Evolutionary conservation across 306 rosid species (phyloP), one percentile per base, ranked within the genome.

Genomic region (Rosa persica): DNA sequence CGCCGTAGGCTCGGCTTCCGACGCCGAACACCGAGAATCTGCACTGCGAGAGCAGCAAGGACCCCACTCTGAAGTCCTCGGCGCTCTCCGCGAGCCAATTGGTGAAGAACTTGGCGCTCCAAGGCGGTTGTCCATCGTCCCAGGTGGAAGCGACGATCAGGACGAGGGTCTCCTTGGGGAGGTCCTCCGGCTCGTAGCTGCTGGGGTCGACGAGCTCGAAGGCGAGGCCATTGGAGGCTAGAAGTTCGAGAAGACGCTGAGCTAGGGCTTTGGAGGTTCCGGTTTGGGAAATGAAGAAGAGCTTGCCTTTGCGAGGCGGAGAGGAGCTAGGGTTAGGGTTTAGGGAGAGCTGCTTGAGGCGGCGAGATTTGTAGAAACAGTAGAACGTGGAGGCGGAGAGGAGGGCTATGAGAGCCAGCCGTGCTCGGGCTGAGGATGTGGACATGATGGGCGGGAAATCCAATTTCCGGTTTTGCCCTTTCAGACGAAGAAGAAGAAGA

Each of bases 61-160:
- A 92, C 12, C 98, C 99, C 38, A 90, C 98, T 66, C 98, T 74
- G 44, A 95, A 95, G 60, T 95, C 99, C 27, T 86, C 86, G 22
- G 93, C 86, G 66, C 97, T 90, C 72, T 95, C 98, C 0, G 93
- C 85, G 8, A 95, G 97, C 98, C 99, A 95, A 55, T 87, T 75
- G 36, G 93, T 84, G 75, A 95, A 89, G 86, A 95, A 95, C 46
- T 82, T 72, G 27, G 86, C 86, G 22, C 20, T 80, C 6, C 82
- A 23, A 11, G 99, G 96, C 0, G 99, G 90, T 6, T 83, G 83
- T 4, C 97, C 99, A 43, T 93, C 86, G 64, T 95, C 96, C 99
- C 99, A 93, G 6, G 99, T 93, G 25, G 99, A 95, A 30, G 97
- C 94, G 16, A 95, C 80, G 46, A 95, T 68, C 62, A 95, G 75